phyloP scores from a whole-genome alignment of 345 rosid genomes.

The Erucastrum elatum region DNA sequence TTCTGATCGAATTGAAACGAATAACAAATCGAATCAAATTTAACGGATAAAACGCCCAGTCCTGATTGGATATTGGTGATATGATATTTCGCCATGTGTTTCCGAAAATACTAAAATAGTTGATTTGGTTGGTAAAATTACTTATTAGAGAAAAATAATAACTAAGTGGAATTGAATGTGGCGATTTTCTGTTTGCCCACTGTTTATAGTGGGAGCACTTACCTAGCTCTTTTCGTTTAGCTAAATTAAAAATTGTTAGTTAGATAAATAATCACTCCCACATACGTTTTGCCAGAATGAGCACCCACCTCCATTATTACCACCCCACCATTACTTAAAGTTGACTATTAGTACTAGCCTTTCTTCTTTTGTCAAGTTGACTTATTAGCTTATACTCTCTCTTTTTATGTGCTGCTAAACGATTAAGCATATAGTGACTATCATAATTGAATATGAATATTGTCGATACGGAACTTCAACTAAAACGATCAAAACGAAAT shows the following conservation, averaged over 20 bases:
- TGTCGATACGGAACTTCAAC: neutral
- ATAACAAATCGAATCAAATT: too few relatives aligned
- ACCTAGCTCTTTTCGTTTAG: slow-evolving; percentile 27
- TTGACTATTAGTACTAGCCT: neutral
- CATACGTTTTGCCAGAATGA: neutral
- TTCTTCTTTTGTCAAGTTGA: neutral
- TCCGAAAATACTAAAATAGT: neutral
- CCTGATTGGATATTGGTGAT: neutral
- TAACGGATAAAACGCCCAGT: too few relatives aligned
- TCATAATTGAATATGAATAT: neutral
- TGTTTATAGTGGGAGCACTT: slow-evolving; percentile 42
- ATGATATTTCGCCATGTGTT: slow-evolving; percentile 12
- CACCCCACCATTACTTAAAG: neutral
- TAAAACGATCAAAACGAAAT: neutral
- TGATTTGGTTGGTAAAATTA: slow-evolving; percentile 18
- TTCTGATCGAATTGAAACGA: too few relatives aligned
- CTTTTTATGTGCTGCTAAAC: neutral
- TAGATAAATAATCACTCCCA: slow-evolving; percentile 13
- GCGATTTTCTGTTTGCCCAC: slow-evolving; percentile 29
- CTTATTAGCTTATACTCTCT: neutral
- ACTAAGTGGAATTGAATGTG: slow-evolving; percentile 37
- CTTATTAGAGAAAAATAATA: slow-evolving; percentile 16
- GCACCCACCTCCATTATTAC: slow-evolving; percentile 10
- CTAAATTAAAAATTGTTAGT: slow-evolving; percentile 12
- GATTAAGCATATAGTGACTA: neutral